Percentiles rank a stretch among this genome's conserved stretches.
These are phyloP conservation scores for Cubamyces sp. DNA, from an alignment of 768 basidiomycete genomes.

Conservation along the genomic window DNA sequence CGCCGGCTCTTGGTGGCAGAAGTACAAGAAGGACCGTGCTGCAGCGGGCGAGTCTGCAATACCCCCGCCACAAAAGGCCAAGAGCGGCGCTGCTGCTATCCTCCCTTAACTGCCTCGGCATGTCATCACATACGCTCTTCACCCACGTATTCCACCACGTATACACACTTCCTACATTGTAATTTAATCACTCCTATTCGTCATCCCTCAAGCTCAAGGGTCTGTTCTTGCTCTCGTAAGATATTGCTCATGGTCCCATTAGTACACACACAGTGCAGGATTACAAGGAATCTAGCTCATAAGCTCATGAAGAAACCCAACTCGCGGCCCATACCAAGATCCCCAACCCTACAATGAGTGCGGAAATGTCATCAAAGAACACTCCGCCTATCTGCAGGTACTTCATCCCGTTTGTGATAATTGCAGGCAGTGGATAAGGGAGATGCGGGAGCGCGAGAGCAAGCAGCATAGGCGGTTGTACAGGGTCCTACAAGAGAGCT, in stretches of 20 bases:
- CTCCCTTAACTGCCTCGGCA: constrained; percentile 34
- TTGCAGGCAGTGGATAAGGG: constrained; percentile 62
- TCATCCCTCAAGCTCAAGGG: background rate
- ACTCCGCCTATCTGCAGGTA: constrained; percentile 70
- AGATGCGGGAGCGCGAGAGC: constrained; percentile 65
- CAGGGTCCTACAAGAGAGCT: constrained; percentile 50
- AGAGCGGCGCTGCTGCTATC: constrained; percentile 45
- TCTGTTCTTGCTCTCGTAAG: background rate
- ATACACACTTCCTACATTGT: constrained; percentile 9
- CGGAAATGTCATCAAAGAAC: constrained; percentile 74
- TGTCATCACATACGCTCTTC: background rate
- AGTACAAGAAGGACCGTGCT: constrained; percentile 52
- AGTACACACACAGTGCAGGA: constrained; percentile 19
- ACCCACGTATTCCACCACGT: background rate
- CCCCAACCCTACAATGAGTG: constrained; percentile 72
- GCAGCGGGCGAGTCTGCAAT: constrained; percentile 48
- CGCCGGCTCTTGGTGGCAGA: constrained; percentile 62
- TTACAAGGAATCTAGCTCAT: constrained; percentile 14
- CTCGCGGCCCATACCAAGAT: constrained; percentile 40
- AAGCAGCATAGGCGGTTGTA: constrained; percentile 62
- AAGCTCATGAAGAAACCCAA: constrained; percentile 30
- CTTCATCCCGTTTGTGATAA: constrained; percentile 65
- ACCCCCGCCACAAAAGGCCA: constrained; percentile 27
- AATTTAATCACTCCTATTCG: constrained; percentile 21
- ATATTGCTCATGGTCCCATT: constrained; percentile 10